These are phyloP conservation scores for Diplodia scrobiculata DNA, from an alignment of 2,329 filamentous ascomycete genomes.

Conservation along the genomic window DNA sequence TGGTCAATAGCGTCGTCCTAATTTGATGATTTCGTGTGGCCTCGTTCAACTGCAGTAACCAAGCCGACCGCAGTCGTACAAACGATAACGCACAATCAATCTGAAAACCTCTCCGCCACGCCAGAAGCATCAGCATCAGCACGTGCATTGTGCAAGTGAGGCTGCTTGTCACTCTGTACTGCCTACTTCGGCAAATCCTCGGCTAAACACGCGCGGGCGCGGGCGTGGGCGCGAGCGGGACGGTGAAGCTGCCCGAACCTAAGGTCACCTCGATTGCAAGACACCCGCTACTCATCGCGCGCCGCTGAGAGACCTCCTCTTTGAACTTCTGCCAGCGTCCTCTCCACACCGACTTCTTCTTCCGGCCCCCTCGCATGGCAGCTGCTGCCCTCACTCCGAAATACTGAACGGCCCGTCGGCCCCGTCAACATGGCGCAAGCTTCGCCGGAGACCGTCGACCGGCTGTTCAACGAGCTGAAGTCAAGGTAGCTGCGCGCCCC, in stretches of 20 bases:
- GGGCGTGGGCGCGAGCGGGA: slow-evolving; percentile 13
- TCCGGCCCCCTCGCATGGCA: slow-evolving; percentile 22
- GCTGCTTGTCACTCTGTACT: too few relatives aligned
- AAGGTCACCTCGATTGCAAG: slow-evolving; percentile 13
- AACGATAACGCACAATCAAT: not conserved
- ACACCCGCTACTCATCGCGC: slow-evolving; percentile 24
- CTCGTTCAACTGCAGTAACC: not conserved
- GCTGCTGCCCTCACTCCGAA: slow-evolving; percentile 17
- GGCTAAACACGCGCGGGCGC: not conserved
- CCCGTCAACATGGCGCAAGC: slow-evolving; percentile 30
- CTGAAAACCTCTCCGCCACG: too few relatives aligned
- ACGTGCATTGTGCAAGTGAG: not conserved
- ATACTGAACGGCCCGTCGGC: slow-evolving; percentile 27
- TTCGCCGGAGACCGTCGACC: slow-evolving; percentile 45
- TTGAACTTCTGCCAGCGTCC: not conserved
- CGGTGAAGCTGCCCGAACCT: slow-evolving; percentile 27
- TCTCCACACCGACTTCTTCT: not conserved
- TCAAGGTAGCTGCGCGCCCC: slow-evolving; percentile 52
- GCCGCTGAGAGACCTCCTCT: slow-evolving; percentile 3
- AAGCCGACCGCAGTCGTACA: not conserved
- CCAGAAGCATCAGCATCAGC: not conserved
- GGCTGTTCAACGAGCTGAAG: slow-evolving; percentile 60
- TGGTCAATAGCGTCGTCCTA: not conserved
- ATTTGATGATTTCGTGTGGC: not conserved
- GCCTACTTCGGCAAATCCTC: not conserved